These are phyloP conservation scores for Boletales sp. DNA, from an alignment of 768 basidiomycete species.

Conservation along the genomic window DNA sequence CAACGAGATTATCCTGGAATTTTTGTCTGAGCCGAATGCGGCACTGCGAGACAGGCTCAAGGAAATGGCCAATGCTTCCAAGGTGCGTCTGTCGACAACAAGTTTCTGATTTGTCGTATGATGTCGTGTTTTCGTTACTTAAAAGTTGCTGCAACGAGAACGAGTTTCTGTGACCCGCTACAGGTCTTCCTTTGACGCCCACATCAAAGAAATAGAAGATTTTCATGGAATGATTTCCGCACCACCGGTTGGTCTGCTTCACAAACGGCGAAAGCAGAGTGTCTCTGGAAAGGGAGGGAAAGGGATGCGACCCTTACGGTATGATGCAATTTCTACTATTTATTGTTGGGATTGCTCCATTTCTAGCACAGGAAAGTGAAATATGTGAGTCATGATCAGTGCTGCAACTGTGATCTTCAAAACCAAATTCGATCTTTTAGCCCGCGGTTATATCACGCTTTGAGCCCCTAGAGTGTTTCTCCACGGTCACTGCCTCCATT, in stretches of 20 bases:
- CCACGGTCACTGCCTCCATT: conserved; percentile 1
- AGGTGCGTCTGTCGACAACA: conserved; percentile 1
- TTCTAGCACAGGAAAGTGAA: conserved; percentile 2
- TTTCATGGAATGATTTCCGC: not conserved
- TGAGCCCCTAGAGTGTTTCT: conserved; percentile 2
- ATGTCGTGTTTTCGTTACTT: not conserved
- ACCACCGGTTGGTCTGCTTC: not conserved
- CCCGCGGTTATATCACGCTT: not conserved
- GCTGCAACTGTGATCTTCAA: not conserved
- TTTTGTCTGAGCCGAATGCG: conserved; percentile 9
- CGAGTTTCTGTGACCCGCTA: conserved; percentile 4
- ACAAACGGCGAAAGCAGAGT: not conserved
- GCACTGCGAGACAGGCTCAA: conserved; percentile 10
- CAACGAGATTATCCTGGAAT: conserved; percentile 18
- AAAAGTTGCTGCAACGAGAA: conserved; percentile 12
- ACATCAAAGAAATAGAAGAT: conserved; percentile 9
- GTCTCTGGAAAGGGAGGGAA: not conserved
- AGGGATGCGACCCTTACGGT: not conserved
- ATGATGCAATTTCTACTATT: not conserved
- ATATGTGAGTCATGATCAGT: conserved; percentile 2
- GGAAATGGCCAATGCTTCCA: conserved; percentile 9
- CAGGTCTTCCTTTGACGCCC: conserved; percentile 7
- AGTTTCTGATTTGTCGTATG: not conserved
- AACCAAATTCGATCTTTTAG: not conserved
- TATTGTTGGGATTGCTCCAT: not conserved